phyloP scores from a whole-genome alignment of 1,139 yeast species.

The Pneumocystis murina region DNA sequence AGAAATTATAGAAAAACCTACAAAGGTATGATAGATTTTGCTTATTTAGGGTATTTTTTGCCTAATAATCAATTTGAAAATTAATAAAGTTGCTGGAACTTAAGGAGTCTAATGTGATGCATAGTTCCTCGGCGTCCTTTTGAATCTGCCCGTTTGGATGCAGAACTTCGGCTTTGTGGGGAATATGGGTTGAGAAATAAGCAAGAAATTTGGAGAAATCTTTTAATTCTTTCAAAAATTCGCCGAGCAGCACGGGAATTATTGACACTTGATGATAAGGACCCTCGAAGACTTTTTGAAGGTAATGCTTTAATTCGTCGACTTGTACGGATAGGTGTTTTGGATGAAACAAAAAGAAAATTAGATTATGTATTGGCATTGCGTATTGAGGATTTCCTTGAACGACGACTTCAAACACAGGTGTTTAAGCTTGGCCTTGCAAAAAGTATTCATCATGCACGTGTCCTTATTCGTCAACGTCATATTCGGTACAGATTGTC shows the following conservation, averaged over 20 bases:
- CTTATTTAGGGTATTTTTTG: not conserved
- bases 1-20: not conserved
- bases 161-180: conserved; percentile 98
- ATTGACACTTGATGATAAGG: conserved; percentile 99
- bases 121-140: conserved; percentile 13
- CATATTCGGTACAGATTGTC: conserved; percentile 57
- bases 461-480: conserved; percentile 97
- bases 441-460: conserved; percentile 99
- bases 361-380: conserved; percentile 99
- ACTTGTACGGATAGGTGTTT: conserved; percentile 96
- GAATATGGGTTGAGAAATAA: conserved; percentile 99
- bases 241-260: conserved; percentile 99
- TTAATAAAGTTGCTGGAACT: not conserved
- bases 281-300: conserved; percentile 99
- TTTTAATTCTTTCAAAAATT: conserved; percentile 94
- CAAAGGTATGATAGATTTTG: not conserved
- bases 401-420: conserved; percentile 99
- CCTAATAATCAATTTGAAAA: not conserved
- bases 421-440: conserved; percentile 99
- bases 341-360: conserved; percentile 98
- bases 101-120: conserved; percentile 4
- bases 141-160: conserved; percentile 33
- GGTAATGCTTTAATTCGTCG: conserved; percentile 99
- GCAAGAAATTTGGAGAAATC: conserved; percentile 98
- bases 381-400: conserved; percentile 97